phyloP scores from a whole-genome alignment of 192 early-diverging fungal species.

The Oehlia diaphana region DNA sequence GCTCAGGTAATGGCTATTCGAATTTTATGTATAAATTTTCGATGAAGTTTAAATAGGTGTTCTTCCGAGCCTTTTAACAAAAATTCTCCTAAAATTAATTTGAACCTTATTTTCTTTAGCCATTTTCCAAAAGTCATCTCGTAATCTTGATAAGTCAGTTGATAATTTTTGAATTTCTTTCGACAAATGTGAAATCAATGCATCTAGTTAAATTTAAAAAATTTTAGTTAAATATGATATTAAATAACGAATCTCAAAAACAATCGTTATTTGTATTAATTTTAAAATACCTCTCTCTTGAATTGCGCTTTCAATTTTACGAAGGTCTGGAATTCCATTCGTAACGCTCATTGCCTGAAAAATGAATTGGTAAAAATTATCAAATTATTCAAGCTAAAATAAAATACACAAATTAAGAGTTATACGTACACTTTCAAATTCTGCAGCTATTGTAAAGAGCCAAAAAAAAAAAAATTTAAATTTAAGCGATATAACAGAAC shows the following conservation, averaged over 20 bases:
- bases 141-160: slow-evolving; percentile 42
- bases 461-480: not conserved
- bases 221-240: not conserved
- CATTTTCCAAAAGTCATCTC: slow-evolving; percentile 45
- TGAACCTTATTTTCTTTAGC: slow-evolving; percentile 49
- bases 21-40: not conserved
- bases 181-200: slow-evolving; percentile 36
- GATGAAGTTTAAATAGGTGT: not conserved
- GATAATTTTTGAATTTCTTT: slow-evolving; percentile 44
- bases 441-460: slow-evolving; percentile 39
- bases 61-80: not conserved
- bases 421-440: slow-evolving; percentile 56
- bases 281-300: slow-evolving; percentile 43
- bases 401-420: slow-evolving; percentile 1
- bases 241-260: slow-evolving; percentile 8
- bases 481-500: not conserved
- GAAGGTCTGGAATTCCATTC: slow-evolving; percentile 49
- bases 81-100: not conserved
- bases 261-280: not conserved
- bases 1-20: slow-evolving; percentile 26
- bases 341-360: slow-evolving; percentile 44
- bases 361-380: not conserved
- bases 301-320: slow-evolving; percentile 49
- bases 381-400: not conserved
- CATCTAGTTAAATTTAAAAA: slow-evolving; percentile 9